Evolutionary conservation across 345 rosid genomes (phyloP).

Genomic region (Lepidium africanum): DNA sequence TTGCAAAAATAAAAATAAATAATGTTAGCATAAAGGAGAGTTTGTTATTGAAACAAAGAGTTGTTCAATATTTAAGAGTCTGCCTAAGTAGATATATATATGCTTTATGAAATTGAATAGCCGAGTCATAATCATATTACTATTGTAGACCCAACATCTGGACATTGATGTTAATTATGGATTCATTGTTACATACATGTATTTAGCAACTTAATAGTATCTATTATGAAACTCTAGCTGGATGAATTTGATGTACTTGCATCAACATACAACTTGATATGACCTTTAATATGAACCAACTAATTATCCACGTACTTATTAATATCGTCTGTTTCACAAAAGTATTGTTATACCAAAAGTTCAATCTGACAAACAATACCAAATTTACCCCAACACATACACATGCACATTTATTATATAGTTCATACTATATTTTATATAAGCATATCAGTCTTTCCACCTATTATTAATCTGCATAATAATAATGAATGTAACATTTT

Average conservation of each 20-base stretch:
- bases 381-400: too few relatives aligned
- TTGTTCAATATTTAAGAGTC: constrained; percentile 23
- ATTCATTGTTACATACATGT: not conserved
- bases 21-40: not conserved
- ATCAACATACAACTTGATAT: not conserved
- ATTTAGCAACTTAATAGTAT: not conserved
- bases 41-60: not conserved
- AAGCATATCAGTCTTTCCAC: too few relatives aligned
- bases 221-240: not conserved
- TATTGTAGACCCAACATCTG: constrained; percentile 17
- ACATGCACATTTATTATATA: too few relatives aligned
- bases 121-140: constrained; percentile 3
- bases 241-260: not conserved
- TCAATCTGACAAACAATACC: too few relatives aligned
- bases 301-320: not conserved
- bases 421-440: too few relatives aligned
- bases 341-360: too few relatives aligned
- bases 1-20: not conserved
- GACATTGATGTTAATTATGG: constrained; percentile 4
- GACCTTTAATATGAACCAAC: not conserved
- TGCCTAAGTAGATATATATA: constrained; percentile 9
- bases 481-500: not conserved
- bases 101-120: not conserved
- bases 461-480: not conserved
- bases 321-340: too few relatives aligned